phyloP scores from a whole-genome alignment of 352 stramenopile genomes.

The Globisporangium viniferum region DNA sequence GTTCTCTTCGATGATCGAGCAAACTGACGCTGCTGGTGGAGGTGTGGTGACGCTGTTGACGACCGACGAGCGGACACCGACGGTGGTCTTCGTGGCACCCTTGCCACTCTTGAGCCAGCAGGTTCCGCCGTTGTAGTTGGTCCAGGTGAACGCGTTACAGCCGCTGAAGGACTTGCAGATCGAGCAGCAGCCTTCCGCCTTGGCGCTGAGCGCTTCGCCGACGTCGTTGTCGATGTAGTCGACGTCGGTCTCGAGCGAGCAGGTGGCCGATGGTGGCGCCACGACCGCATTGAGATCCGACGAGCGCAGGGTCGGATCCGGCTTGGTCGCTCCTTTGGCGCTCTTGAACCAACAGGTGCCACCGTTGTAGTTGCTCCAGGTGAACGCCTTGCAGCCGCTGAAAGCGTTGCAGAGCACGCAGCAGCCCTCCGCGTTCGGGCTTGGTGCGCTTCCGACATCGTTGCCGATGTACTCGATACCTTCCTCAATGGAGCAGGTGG shows the following conservation, averaged over 20 bases:
- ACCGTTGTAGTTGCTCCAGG: slow-evolving; percentile 48
- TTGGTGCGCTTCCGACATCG: slow-evolving; percentile 32
- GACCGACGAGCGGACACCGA: slow-evolving; percentile 10
- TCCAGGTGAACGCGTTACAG: slow-evolving; percentile 30
- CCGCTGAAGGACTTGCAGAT: slow-evolving; percentile 14
- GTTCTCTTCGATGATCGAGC: slow-evolving; percentile 11
- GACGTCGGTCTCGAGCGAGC: slow-evolving; percentile 16
- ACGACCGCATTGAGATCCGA: background rate
- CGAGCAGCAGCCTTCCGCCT: slow-evolving; percentile 21
- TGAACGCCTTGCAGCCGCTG: slow-evolving; percentile 35
- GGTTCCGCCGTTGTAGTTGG: slow-evolving; percentile 24
- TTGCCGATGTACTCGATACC: slow-evolving; percentile 43
- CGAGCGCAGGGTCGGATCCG: background rate
- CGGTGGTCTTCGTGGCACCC: slow-evolving; percentile 7
- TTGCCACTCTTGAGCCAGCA: slow-evolving; percentile 27
- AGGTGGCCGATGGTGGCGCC: background rate
- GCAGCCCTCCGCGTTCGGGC: slow-evolving; percentile 30
- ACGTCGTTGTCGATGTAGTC: slow-evolving; percentile 33
- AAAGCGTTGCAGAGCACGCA: slow-evolving; percentile 29
- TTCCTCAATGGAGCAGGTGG: slow-evolving; percentile 25
- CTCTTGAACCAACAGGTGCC: slow-evolving; percentile 64
- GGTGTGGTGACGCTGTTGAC: slow-evolving; percentile 1
- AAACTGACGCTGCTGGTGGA: slow-evolving; percentile 1
- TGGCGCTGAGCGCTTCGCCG: slow-evolving; percentile 1
- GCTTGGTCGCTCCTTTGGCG: slow-evolving; percentile 5